Base-by-base conservation (phyloP, 192 early-diverging fungal genomes). In the Entophlyctis luteolus region DNA sequence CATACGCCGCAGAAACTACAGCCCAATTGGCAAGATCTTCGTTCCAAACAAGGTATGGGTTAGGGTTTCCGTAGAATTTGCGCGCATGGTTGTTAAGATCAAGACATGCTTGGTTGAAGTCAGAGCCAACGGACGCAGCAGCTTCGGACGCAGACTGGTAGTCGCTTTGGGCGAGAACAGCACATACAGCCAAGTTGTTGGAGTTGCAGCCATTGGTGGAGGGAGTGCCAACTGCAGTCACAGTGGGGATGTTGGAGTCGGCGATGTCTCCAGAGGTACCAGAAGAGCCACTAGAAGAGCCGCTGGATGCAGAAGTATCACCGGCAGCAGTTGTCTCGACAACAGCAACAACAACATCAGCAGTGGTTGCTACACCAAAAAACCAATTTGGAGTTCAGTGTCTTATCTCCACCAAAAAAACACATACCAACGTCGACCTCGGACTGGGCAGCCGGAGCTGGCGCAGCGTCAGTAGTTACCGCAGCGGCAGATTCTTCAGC, bases 81-180 rank as follows among this genome's bases (percentile, higher is more conserved):
- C 55, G 55, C 20, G 55, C 55, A 20, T 56, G 32, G 55, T 56
- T 56, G 20, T 22, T 32, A 31, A 56, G 55, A 34, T 12, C 55
- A 12, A 56, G 31, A 20, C 55, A 56, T 6, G 55, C 55, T 6
- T 22, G 23, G 20, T 22, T 42, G n/a, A 42, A 12, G 6, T 29
- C 18, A 20, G 55, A 56, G 16, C 16, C 12, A 22, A 16, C 50
- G 25, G 16, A 22, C 12, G 50, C 50, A 23, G 25, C 50, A 53
- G 50, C 50, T 12, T 12, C 16, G 50, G 50, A 14, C 0, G 50
- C 50, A 27, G 16, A 20, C 50, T 53, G 50, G 50, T 22, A 53
- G 25, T 53, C 50, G 16, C 16, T 27, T 12, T 10, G 10, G 23
- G 50, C 50, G n/a, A 53, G 10, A 23, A 12, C 25, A 12, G 14